Evolutionary conservation across 2,329 filamentous ascomycete genomes (phyloP).

Genomic region (Talaromyces islandicus): DNA sequence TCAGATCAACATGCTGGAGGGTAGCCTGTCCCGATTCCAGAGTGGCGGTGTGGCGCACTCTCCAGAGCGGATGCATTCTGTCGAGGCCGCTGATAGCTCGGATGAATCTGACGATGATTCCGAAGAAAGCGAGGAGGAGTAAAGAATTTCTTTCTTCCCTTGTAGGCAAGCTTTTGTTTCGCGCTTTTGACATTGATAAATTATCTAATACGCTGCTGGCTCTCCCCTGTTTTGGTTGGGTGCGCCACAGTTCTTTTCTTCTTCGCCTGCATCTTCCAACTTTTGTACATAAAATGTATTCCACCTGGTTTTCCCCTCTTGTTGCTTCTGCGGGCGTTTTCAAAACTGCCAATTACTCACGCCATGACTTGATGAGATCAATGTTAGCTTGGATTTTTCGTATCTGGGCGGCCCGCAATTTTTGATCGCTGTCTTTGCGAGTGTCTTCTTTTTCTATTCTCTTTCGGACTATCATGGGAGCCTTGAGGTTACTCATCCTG

Average conservation of each 20-base stretch:
- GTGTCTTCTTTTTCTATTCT: constrained; percentile 1
- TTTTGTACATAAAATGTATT: constrained; percentile 12
- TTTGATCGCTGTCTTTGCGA: constrained; percentile 8
- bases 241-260: background rate
- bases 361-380: constrained; percentile 13
- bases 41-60: constrained; percentile 35
- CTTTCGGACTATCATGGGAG: background rate
- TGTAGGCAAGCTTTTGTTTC: background rate
- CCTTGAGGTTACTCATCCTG: background rate
- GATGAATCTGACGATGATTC: constrained; percentile 44
- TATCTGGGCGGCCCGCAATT: background rate
- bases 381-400: constrained; percentile 10
- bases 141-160: constrained; percentile 13
- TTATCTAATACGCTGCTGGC: background rate
- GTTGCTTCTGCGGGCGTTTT: constrained; percentile 4
- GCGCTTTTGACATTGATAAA: background rate
- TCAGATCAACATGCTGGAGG: constrained; percentile 44
- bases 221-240: background rate
- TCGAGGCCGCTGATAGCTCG: constrained; percentile 40
- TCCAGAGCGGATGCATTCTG: constrained; percentile 38
- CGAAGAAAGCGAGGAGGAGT: constrained; percentile 48
- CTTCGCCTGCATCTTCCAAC: background rate
- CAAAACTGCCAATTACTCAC: constrained; percentile 5
- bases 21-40: constrained; percentile 41
- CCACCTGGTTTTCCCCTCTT: constrained; percentile 1